Conservation (phyloP, 495 filamentous ascomycete species). For the Pseudotulostoma volvatum region DNA sequence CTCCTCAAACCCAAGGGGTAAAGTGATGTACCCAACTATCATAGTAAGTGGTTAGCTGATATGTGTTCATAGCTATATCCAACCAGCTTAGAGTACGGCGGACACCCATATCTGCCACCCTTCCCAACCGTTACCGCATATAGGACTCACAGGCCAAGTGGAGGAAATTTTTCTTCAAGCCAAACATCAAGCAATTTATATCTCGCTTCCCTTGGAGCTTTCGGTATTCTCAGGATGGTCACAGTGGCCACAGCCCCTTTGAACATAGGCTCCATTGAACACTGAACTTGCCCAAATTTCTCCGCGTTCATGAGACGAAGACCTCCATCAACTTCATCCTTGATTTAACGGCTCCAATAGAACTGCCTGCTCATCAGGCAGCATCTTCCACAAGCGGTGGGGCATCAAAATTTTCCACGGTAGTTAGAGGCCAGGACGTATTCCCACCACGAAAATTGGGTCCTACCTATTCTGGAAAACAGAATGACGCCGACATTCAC, state of each 20-base stretch:
- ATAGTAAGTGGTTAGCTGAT: not conserved
- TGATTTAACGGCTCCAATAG: slow-evolving; percentile 1
- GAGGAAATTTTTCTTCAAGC: not conserved
- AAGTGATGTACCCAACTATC: too few relatives aligned
- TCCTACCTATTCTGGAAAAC: slow-evolving; percentile 56
- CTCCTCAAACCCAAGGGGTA: slow-evolving; percentile 3
- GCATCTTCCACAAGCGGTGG: slow-evolving; percentile 2
- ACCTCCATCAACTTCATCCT: too few relatives aligned
- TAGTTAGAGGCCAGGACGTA: slow-evolving; percentile 26
- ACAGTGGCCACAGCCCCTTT: slow-evolving; percentile 3
- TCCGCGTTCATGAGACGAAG: too few relatives aligned
- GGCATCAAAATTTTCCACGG: slow-evolving; percentile 21
- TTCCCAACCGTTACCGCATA: slow-evolving; percentile 11
- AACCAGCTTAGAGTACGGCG: slow-evolving; percentile 25
- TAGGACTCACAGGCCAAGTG: not conserved
- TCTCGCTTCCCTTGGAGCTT: not conserved
- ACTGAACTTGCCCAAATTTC: too few relatives aligned
- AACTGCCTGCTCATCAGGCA: slow-evolving; percentile 1
- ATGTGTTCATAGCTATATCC: slow-evolving; percentile 17
- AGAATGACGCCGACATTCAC: slow-evolving; percentile 60
- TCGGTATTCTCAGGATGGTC: slow-evolving; percentile 5
- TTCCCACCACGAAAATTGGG: slow-evolving; percentile 46
- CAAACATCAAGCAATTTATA: not conserved
- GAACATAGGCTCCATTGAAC: too few relatives aligned
- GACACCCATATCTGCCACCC: slow-evolving; percentile 21